Evolutionary conservation across 331 rosid genomes (phyloP), one percentile per base, ranked within the genome.

Genomic region (Acacia concinna): DNA sequence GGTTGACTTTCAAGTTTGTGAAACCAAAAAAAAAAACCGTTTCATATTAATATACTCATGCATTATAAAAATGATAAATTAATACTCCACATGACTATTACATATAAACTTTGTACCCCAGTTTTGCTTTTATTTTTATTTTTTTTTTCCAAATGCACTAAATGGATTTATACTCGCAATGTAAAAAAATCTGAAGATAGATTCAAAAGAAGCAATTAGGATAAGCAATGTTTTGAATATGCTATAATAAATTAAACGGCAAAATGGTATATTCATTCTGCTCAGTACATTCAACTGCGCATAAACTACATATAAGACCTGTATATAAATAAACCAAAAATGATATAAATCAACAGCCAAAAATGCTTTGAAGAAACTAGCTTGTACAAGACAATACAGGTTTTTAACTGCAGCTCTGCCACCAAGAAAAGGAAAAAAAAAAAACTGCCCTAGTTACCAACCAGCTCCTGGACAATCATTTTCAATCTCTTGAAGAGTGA

Each of bases 401-500:
- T 12, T 11, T 27, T 27, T 59, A 32, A 57, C 82, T 75, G 25
- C 52, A 74, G 56, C 57, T 68, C 74, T 69, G 6, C 35, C 71
- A 40, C 51, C n/a, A 47, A 65, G 43, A 60, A 17, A 23, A 30
- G 1, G 10, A 65, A 9, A 69, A 23, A 30, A 2, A 14, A 65
- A 9, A 69, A 34, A 68, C 47, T 65, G 60, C 73, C 73, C 80
- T 43, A 71, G 77, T 66, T 25, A 75, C 71, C 64, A 18, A 75
- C 71, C 64, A 18, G 59, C 18, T 68, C 71, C 27, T 8, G 75
- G 71, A 59, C 85, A 73, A 68, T 84, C 62, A 76, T 80, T 81
- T 68, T 65, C 31, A 81, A 68, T 74, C 44, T 73, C 83, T 69
- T 57, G 63, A 78, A 82, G 57, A 81, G 70, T 71, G 52, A 75